Base-by-base conservation (phyloP, 805 yeast species). In the Ogataea zsoltii region DNA sequence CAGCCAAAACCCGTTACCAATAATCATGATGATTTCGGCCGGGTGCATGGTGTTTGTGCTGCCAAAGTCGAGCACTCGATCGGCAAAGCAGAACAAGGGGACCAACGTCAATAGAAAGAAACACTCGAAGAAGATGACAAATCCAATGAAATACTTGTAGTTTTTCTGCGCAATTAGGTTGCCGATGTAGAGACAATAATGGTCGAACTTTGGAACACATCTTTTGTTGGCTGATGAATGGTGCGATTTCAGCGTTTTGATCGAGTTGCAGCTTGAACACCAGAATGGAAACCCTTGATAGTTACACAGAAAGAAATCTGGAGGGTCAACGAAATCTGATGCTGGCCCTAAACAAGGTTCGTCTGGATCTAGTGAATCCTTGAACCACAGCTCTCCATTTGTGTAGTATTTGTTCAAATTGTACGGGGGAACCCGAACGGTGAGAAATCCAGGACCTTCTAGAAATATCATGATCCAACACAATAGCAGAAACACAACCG, bases 201-300 rank as follows among this genome's bases (percentile, higher is more conserved):
- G 98, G 64, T 91, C 98, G 71, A 87, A 85, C 46, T 76, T 72
- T 0, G 87, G 80, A 0, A 90, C 80, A 58, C 96, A 88, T 18
- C 64, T 58, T 2, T 72, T 74, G 42, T 67, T 41, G 39, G 75
- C 71, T 3, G 76, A 70, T 32, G 90, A 83, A 58, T 88, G 97
- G 53, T 81, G 92, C 0, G 86, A 63, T 41, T 97, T 70, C 19
- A 79, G 76, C 1, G 83, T 72, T 57, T 87, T 88, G 25, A 87
- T 63, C 4, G 83, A 74, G 38, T 76, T 69, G 60, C 96, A 88
- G 10, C 67, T 62, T 1, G 84, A 65, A 58, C 96, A 89, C 82
- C 87, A 91, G 21, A 70, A 69, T 0, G 96, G 95, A 51, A 75
- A 79, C 0, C 98, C 97, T 45, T 76, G 72, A 9, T 67, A 68